Base-by-base conservation (phyloP, 768 basidiomycete genomes). In the Trametes coccinea region DNA sequence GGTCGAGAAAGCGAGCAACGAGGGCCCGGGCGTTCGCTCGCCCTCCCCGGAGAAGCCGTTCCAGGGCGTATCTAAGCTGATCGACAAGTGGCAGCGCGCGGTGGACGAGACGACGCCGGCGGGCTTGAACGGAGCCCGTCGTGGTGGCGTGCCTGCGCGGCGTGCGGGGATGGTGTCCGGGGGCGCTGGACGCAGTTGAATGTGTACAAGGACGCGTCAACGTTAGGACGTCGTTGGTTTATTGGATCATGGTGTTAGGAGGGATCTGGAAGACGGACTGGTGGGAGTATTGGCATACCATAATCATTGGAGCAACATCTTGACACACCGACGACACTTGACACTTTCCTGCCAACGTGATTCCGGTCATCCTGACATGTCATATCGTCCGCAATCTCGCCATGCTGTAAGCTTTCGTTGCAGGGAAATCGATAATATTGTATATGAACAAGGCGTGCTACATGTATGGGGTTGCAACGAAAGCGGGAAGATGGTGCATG, bases 51-150 rank as follows among this genome's bases (percentile, higher is more conserved):
- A 94, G 69, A 80, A 81, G 56, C 88, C 89, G 34, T 94, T 87
- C 72, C 87, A 85, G 69, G 92, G 92, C 40, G 92, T 94, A 46
- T 88, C 90, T 31, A 90, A 82, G 74, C 78, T 94, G 39, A 93
- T 94, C 65, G 90, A 92, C 70, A 85, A 93, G 70, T 94, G 92
- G 92, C 90, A 94, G 73, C 85, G 84, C 60, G 93, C 89, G 75
- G 84, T 87, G 39, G 86, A 82, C 56, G 63, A 65, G 37, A 61
- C 67, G 41, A 31, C 17, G 31, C 60, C 46, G 22, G 55, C 41
- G 34, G 57, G 22, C 45, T 49, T 49, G 48, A 30, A 49, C 29
- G 48, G 48, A 10, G 34, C 53, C 7, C 57, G 58, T 1, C 61
- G 65, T 11, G 60, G 56, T 6, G 59, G 63, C 13, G 52, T 46